phyloP scores from a whole-genome alignment of 2,329 filamentous ascomycete genomes.

The Nemania sp. region DNA sequence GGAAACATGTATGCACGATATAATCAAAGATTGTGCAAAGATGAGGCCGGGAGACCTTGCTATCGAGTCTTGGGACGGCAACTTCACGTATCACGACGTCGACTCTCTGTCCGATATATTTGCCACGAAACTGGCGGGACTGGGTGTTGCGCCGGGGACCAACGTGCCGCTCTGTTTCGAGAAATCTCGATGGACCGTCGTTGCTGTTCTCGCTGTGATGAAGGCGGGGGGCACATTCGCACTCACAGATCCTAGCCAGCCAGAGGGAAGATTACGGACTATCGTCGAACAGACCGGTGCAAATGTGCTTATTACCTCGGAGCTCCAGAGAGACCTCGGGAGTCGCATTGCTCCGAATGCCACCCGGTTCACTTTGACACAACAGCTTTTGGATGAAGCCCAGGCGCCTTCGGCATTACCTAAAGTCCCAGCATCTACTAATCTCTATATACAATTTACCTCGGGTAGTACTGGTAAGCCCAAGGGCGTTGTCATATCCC shows the following conservation, averaged over 20 bases:
- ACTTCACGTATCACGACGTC: constrained; percentile 50
- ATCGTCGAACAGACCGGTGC: constrained; percentile 50
- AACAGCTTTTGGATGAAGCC: constrained; percentile 30
- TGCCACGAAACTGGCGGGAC: constrained; percentile 44
- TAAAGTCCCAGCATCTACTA: constrained; percentile 46
- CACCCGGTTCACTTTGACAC: constrained; percentile 41
- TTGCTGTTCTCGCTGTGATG: constrained; percentile 52
- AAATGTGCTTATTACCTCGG: constrained; percentile 46
- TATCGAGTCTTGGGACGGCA: constrained; percentile 55
- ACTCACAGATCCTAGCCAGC: constrained; percentile 51
- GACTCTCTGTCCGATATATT: constrained; percentile 47
- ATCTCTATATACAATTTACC: constrained; percentile 64
- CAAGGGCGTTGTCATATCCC: constrained; percentile 61
- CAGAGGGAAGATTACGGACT: constrained; percentile 48
- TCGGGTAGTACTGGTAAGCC: constrained; percentile 67
- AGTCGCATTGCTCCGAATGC: constrained; percentile 42
- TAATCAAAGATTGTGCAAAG: constrained; percentile 46
- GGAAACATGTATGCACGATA: constrained; percentile 50
- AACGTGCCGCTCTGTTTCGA: constrained; percentile 56
- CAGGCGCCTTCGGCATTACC: constrained; percentile 25
- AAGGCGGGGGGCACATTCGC: constrained; percentile 53
- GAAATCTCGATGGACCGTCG: constrained; percentile 51
- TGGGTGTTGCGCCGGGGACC: constrained; percentile 45
- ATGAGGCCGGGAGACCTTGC: constrained; percentile 46
- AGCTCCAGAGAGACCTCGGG: constrained; percentile 44